phyloP scores from a whole-genome alignment of 306 rosid genomes.

The Hylodesmum podocarpum region DNA sequence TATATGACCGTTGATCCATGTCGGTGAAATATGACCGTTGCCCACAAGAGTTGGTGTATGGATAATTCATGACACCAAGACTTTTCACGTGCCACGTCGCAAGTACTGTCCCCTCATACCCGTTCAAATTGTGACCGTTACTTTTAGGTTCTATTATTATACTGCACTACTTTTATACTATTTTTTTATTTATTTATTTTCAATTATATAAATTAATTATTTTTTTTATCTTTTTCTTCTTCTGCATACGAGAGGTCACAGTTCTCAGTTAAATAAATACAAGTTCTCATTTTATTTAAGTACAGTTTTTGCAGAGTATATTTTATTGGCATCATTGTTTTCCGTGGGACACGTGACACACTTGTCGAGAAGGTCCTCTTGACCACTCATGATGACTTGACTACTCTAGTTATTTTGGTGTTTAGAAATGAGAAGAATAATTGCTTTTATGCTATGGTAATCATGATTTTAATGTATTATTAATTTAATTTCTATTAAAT shows the following conservation, averaged over 20 bases:
- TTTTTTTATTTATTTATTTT: neutral
- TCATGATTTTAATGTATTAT: neutral
- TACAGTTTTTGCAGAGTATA: neutral
- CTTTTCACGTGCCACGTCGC: conserved; percentile 31
- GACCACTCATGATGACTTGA: neutral
- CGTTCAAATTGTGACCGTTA: conserved; percentile 74
- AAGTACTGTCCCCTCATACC: conserved; percentile 61
- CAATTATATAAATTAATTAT: neutral
- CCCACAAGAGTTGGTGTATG: conserved; percentile 53
- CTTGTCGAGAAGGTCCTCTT: neutral
- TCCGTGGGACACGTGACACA: neutral
- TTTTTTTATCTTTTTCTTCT: neutral
- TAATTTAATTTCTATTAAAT: neutral
- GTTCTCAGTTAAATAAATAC: neutral
- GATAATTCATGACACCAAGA: conserved; percentile 5
- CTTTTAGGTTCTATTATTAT: neutral
- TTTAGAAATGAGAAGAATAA: neutral
- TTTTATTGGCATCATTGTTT: neutral
- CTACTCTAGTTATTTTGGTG: conserved; percentile 15
- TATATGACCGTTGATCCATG: no score
- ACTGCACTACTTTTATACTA: neutral
- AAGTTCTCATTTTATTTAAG: neutral
- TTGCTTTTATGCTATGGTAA: neutral
- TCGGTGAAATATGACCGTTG: conserved; percentile 61
- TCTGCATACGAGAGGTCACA: neutral